phyloP scores from a whole-genome alignment of 2,329 filamentous ascomycete genomes.

The Colletotrichum ledebouriae region DNA sequence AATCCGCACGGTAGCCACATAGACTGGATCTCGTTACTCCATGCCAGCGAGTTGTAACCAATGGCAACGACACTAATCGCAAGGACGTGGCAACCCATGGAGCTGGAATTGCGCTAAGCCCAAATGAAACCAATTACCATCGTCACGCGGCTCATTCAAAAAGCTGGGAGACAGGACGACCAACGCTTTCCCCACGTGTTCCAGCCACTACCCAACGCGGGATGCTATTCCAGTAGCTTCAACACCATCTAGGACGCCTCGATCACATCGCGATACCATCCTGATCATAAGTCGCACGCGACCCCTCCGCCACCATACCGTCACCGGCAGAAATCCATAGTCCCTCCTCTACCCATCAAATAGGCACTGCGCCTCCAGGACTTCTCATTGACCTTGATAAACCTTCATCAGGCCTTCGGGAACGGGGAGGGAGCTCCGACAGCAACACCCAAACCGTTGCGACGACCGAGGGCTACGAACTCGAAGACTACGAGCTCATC shows the following conservation, averaged over 20 bases:
- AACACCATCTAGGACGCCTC: conserved; percentile 20
- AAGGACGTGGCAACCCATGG: conserved; percentile 31
- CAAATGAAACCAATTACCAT: conserved; percentile 40
- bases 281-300: conserved; percentile 36
- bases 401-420: conserved; percentile 37
- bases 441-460: conserved; percentile 26
- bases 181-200: conserved; percentile 43
- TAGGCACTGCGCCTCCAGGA: conserved; percentile 37
- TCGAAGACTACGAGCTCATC: conserved; percentile 56
- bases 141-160: conserved; percentile 39
- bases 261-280: conserved; percentile 33
- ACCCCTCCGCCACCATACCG: conserved; percentile 40
- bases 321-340: conserved; percentile 27
- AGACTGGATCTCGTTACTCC: conserved; percentile 13
- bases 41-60: conserved; percentile 31
- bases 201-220: conserved; percentile 37
- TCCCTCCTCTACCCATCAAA: conserved; percentile 44
- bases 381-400: conserved; percentile 38
- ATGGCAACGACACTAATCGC: conserved; percentile 33
- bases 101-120: conserved; percentile 40
- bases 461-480: conserved; percentile 53
- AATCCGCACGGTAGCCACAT: neutral
- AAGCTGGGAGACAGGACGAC: conserved; percentile 39
- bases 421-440: conserved; percentile 43
- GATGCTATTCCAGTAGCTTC: conserved; percentile 37